A percentile compares a stretch with the other conserved stretches of the same genome.
Evolutionary conservation across 129 eudicot species (phyloP).

Genomic region (Heracleum sosnowskyi): DNA sequence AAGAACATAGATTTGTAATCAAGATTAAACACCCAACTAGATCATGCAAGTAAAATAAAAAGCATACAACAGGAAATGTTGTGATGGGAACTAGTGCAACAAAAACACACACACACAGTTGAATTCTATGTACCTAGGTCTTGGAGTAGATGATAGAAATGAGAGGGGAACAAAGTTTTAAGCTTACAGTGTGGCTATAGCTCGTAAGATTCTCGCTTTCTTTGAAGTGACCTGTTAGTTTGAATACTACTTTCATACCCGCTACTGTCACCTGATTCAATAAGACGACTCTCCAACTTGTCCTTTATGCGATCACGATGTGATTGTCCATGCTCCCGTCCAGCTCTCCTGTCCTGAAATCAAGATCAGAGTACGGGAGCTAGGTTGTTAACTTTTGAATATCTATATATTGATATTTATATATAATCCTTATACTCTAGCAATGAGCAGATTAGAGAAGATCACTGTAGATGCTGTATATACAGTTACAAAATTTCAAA

Average conservation of each 20-base stretch:
- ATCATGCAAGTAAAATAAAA: background rate
- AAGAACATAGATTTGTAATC: background rate
- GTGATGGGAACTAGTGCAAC: background rate
- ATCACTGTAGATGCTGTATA: no score
- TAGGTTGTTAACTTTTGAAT: background rate
- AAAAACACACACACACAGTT: background rate
- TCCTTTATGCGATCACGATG: constrained; percentile 25
- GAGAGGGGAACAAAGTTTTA: background rate
- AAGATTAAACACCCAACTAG: background rate
- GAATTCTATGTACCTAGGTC: background rate
- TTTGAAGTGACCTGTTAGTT: constrained; percentile 38
- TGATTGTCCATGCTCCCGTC: constrained; percentile 41
- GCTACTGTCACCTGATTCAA: constrained; percentile 84
- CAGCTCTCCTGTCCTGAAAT: constrained; percentile 58
- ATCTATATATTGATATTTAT: background rate
- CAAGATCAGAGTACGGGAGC: background rate
- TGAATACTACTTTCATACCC: constrained; percentile 79
- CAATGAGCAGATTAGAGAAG: background rate
- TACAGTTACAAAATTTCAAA: no score
- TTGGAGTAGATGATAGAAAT: background rate
- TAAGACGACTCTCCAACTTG: constrained; percentile 37
- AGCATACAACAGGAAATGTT: background rate
- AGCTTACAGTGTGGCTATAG: constrained; percentile 10
- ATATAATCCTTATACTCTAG: no score
- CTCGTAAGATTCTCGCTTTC: constrained; percentile 45